phyloP scores from a whole-genome alignment of 2,329 filamentous ascomycete genomes.

The Talaromyces sp. region DNA sequence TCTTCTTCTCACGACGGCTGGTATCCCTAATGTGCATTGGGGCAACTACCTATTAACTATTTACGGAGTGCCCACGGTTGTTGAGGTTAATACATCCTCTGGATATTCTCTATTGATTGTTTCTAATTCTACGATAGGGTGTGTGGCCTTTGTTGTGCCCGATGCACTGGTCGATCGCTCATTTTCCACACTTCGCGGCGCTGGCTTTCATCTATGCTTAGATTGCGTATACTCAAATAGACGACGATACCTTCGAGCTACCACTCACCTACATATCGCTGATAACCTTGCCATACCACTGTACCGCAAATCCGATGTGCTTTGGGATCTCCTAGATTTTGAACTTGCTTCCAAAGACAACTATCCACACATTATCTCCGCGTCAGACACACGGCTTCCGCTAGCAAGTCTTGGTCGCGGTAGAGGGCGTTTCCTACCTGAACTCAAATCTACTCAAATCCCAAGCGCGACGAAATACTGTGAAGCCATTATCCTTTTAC shows the following conservation, averaged over 20 bases:
- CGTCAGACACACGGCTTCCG: conserved; percentile 17
- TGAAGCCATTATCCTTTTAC: conserved; percentile 18
- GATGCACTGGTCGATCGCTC: conserved; percentile 13
- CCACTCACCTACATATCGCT: conserved; percentile 16
- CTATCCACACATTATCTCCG: conserved; percentile 12
- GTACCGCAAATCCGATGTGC: conserved; percentile 18
- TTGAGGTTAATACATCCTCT: conserved; percentile 15
- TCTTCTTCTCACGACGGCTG: conserved; percentile 15
- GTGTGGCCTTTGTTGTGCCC: conserved; percentile 15
- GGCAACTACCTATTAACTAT: conserved; percentile 26
- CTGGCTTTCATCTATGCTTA: conserved; percentile 16
- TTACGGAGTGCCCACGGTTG: conserved; percentile 23
- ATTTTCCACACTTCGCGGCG: conserved; percentile 11
- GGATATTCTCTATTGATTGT: not conserved
- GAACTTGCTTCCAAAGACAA: not conserved
- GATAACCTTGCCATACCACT: conserved; percentile 16
- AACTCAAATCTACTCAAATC: conserved; percentile 14
- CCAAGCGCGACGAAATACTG: conserved; percentile 15
- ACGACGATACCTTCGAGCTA: not conserved
- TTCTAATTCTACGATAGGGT: conserved; percentile 8
- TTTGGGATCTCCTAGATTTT: conserved; percentile 14
- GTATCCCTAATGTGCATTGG: conserved; percentile 23
- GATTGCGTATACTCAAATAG: conserved; percentile 12
- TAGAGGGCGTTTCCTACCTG: conserved; percentile 15
- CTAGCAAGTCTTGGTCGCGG: conserved; percentile 9